A percentile compares a stretch with the other conserved stretches of the same genome.
Conservation (phyloP, 2,329 filamentous ascomycete genomes). For the Xylaria multiplex region DNA sequence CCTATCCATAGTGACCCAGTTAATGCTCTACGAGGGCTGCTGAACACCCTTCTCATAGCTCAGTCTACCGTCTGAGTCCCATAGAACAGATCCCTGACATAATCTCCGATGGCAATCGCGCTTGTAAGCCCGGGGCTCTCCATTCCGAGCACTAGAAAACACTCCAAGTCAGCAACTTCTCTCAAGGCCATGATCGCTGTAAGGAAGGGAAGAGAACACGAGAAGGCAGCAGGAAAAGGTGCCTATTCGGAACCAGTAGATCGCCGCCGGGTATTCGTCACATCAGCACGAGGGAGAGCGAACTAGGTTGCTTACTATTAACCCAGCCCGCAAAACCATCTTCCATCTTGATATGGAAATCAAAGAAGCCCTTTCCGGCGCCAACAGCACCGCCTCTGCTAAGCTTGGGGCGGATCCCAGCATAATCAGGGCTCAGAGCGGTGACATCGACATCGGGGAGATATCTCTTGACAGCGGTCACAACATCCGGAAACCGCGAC, state of each 20-base stretch:
- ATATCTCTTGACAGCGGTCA: slow-evolving; percentile 80
- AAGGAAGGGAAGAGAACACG: background rate
- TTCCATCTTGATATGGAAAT: slow-evolving; percentile 84
- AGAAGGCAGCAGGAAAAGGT: background rate
- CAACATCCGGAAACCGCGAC: slow-evolving; percentile 70
- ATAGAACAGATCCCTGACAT: slow-evolving; percentile 68
- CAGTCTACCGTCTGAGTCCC: slow-evolving; percentile 12
- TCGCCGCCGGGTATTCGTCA: background rate
- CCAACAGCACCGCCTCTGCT: slow-evolving; percentile 67
- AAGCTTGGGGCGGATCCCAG: slow-evolving; percentile 90
- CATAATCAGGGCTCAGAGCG: slow-evolving; percentile 82
- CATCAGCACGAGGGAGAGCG: too few species aligned
- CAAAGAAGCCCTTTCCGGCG: slow-evolving; percentile 75
- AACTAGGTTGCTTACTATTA: slow-evolving; percentile 59
- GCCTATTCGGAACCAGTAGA: background rate
- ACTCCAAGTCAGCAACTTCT: slow-evolving; percentile 10
- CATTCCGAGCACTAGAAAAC: slow-evolving; percentile 74
- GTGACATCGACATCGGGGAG: slow-evolving; percentile 76
- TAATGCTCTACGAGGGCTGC: too few species aligned
- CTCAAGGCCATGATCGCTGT: background rate
- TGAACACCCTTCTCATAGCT: background rate
- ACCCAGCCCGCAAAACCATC: slow-evolving; percentile 84
- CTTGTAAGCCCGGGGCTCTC: slow-evolving; percentile 94
- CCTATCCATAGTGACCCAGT: too few species aligned
- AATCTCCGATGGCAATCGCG: slow-evolving; percentile 83